These are phyloP conservation scores for Phragmites australis DNA, from an alignment of 176 grass and related monocot species.

Conservation along the genomic window DNA sequence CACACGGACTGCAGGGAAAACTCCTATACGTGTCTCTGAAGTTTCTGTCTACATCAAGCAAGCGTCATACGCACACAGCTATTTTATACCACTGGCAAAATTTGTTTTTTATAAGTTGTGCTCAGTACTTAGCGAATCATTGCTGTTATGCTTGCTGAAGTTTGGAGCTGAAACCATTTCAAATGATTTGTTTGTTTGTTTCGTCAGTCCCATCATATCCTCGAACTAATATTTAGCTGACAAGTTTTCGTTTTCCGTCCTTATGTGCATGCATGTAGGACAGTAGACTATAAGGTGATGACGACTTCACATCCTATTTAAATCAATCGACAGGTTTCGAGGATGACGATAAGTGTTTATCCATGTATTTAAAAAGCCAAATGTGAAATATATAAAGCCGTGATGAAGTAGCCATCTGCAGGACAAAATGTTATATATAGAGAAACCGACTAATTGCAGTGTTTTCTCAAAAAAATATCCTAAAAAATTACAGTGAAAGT, in stretches of 20 bases:
- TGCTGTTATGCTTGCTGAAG: neutral
- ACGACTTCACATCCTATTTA: neutral
- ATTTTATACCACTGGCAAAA: too few species aligned
- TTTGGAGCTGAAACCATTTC: neutral
- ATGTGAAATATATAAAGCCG: neutral
- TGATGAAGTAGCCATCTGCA: neutral
- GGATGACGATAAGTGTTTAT: slow-evolving; percentile 42
- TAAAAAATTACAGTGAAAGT: too few species aligned
- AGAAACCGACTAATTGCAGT: neutral
- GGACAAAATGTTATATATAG: neutral
- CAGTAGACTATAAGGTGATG: slow-evolving; percentile 5
- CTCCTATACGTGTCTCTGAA: neutral
- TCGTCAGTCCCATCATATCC: neutral
- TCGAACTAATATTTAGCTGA: slow-evolving; percentile 9
- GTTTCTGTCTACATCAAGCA: neutral
- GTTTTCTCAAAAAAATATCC: too few species aligned
- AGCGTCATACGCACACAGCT: neutral
- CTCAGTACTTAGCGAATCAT: neutral
- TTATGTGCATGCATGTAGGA: neutral
- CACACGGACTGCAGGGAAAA: neutral
- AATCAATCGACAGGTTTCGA: slow-evolving; percentile 24
- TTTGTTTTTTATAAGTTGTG: neutral
- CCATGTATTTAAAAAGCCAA: neutral
- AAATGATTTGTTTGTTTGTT: slow-evolving; percentile 26
- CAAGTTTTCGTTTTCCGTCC: slow-evolving; percentile 26